Percentiles rank a stretch among this genome's conserved stretches.
Conservation (phyloP, 768 basidiomycete genomes). For the Amanita fuliginea region DNA sequence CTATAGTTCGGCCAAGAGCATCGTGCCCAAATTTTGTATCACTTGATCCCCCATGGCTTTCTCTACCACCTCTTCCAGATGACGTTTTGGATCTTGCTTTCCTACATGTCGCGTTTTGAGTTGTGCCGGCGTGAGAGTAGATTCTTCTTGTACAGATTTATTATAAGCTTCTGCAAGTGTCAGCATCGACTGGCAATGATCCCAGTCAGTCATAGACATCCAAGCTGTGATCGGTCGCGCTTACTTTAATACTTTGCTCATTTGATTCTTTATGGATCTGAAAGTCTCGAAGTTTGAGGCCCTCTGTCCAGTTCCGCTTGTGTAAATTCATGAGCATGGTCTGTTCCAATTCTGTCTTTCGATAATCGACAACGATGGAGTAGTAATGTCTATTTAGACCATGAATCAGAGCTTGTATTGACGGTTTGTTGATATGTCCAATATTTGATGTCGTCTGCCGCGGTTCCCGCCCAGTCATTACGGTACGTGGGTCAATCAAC, state of each 20-base stretch:
- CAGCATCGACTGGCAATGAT: constrained; percentile 69
- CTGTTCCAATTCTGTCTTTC: constrained; percentile 97
- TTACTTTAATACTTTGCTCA: constrained; percentile 90
- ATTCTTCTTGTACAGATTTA: constrained; percentile 96
- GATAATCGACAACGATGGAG: constrained; percentile 93
- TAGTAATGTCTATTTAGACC: constrained; percentile 98
- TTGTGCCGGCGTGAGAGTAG: constrained; percentile 87
- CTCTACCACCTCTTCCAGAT: constrained; percentile 95
- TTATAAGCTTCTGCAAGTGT: constrained; percentile 89
- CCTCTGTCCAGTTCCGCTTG: constrained; percentile 99
- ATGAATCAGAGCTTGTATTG: constrained; percentile 96
- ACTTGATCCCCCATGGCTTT: constrained; percentile 98
- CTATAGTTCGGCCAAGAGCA: constrained; percentile 87
- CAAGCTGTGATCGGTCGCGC: constrained; percentile 11
- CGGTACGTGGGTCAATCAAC: constrained; percentile 83
- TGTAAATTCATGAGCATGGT: constrained; percentile 98
- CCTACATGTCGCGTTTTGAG: constrained; percentile 96
- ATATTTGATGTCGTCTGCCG: constrained; percentile 97
- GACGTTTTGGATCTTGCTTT: constrained; percentile 96
- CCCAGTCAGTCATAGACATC: constrained; percentile 9
- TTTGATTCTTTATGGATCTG: constrained; percentile 79
- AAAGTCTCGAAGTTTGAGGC: constrained; percentile 86
- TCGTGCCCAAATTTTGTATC: constrained; percentile 89
- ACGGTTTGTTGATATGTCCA: constrained; percentile 98
- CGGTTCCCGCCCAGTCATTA: constrained; percentile 88